Base-by-base conservation (phyloP, 495 filamentous ascomycete species). In the Tirmania nivea region DNA sequence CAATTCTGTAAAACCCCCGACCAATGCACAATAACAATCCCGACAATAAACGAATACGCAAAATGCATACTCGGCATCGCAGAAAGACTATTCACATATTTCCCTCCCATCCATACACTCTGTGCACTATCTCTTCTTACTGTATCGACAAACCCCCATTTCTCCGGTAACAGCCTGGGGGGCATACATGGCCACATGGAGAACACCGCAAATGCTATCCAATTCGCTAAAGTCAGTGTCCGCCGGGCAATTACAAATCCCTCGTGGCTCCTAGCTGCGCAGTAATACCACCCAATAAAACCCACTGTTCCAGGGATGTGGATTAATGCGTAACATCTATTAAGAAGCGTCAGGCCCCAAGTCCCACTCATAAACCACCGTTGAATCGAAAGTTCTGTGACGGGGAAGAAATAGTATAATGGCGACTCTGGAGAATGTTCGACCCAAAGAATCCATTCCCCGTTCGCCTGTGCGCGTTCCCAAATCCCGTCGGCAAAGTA, bases 21-120 rank as follows among this genome's bases (percentile, higher is more conserved):
- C 25, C 25, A 31, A 3, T 31, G 25, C 25, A 31, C 25, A 31
- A 31, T 31, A 31, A 31, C 25, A 16, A 79, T 66, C 12, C 83
- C 83, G 56, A 86, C 79, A 63, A 83, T 74, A 35, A 87, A 75
- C 7, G 82, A 79, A 60, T 86, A 87, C 10, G 81, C 83, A 63
- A 87, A 87, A 62, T 87, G 81, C 57, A 87, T 73, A 14, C 78
- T 65, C 8, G 83, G 83, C 83, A 86, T 86, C 14, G 83, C 83
- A 21, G 83, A 83, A 67, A 69, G 67, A 55, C 69, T 65, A 56
- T 77, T 78, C 58, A 73, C 65, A 54, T 71, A 78, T 48, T 78
- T 73, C 5, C 76, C 74, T 19, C 65, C 68, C 65, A 77, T 77
- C 73, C 73, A 80, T 10, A 71, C 69, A 25, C 65, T 76, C 58